Evolutionary conservation across 78 protist species (phyloP), one percentile per base, ranked within the genome.

Genomic region (Neovahlkampfia damariscottae): DNA sequence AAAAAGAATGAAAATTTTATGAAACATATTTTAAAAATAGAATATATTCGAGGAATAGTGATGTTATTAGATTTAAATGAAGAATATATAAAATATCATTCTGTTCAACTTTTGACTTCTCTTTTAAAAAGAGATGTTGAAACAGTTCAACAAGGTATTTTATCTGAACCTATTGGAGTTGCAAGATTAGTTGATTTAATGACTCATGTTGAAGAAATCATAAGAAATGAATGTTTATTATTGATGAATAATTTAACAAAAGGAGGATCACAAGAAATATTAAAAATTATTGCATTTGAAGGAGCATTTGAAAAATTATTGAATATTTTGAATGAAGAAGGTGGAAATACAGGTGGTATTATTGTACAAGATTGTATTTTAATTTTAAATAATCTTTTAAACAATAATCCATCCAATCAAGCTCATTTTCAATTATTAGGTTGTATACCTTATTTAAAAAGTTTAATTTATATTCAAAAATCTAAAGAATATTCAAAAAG

Each of bases 231-330:
- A 66, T 74, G 58, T 1, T 80, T 83, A 19, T 76, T 83, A 27
- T 68, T 83, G 7, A 40, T 83, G 29, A 71, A 50, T n/a, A 50
- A 19, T 72, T 34, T 32, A 35, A 28, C 82, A 76, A 34, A 83
- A 76, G 4, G 28, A 8, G 36, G 58, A 3, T 30, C 74, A 83
- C 66, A 37, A 19, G 36, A 70, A 4, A 74, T 78, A 29, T 79
- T 78, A 9, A 72, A 83, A 66, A 72, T 83, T 1, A 80, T 83
- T 19, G 81, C 81, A 28, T 83, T 83, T 10, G 80, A 83, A 66
- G 72, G 76, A 50, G 82, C 82, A n/a, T 83, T 83, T 29, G 84
- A 77, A 40, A n/a, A 59, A 2, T 35, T 78, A 36, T 34, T 83
- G 5, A 32, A 32, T 36, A 72, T 78, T 27, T 28, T 83, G 3